Percentiles rank a stretch among this genome's conserved stretches.
phyloP scores from a whole-genome alignment of 2,329 filamentous ascomycete species.

The Fusarium dimerum region DNA sequence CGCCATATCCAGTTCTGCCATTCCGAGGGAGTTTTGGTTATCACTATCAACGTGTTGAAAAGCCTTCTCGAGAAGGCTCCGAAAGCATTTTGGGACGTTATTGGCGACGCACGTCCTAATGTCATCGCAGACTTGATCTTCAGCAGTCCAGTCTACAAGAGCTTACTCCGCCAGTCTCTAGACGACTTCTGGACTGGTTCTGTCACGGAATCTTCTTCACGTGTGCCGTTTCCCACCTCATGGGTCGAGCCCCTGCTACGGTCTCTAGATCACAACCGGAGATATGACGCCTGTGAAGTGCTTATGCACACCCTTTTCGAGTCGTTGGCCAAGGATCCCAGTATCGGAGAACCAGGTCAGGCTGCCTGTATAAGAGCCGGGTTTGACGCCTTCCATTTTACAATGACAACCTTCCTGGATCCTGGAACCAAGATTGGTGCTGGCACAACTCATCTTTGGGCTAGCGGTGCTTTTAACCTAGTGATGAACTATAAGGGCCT shows the following conservation, averaged over 20 bases:
- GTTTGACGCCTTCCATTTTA: slow-evolving; percentile 59
- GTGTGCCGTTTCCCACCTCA: slow-evolving; percentile 65
- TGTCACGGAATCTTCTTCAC: slow-evolving; percentile 46
- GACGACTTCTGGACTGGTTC: slow-evolving; percentile 42
- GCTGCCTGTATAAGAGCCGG: slow-evolving; percentile 65
- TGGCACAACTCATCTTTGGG: slow-evolving; percentile 60
- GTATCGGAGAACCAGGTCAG: slow-evolving; percentile 58
- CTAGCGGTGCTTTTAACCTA: slow-evolving; percentile 66
- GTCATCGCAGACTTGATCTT: slow-evolving; percentile 85
- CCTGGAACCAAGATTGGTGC: slow-evolving; percentile 45
- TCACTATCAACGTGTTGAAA: slow-evolving; percentile 70
- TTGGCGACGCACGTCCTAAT: slow-evolving; percentile 77
- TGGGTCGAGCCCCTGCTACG: slow-evolving; percentile 80
- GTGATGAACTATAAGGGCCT: slow-evolving; percentile 63
- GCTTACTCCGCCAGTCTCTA: slow-evolving; percentile 62
- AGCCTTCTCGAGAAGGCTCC: slow-evolving; percentile 74
- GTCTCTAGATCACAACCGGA: slow-evolving; percentile 74
- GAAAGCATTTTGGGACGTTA: slow-evolving; percentile 83
- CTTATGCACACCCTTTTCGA: slow-evolving; percentile 74
- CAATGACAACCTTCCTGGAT: slow-evolving; percentile 57
- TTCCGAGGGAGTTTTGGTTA: slow-evolving; percentile 61
- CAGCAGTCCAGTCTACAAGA: slow-evolving; percentile 65
- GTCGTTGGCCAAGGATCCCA: slow-evolving; percentile 56
- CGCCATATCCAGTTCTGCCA: slow-evolving; percentile 53
- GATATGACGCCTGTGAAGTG: slow-evolving; percentile 78